Percentiles rank a stretch among this genome's conserved stretches.
These are phyloP conservation scores for Hypoxylon sp. DNA, from an alignment of 2,329 filamentous ascomycete genomes.

Conservation along the genomic window DNA sequence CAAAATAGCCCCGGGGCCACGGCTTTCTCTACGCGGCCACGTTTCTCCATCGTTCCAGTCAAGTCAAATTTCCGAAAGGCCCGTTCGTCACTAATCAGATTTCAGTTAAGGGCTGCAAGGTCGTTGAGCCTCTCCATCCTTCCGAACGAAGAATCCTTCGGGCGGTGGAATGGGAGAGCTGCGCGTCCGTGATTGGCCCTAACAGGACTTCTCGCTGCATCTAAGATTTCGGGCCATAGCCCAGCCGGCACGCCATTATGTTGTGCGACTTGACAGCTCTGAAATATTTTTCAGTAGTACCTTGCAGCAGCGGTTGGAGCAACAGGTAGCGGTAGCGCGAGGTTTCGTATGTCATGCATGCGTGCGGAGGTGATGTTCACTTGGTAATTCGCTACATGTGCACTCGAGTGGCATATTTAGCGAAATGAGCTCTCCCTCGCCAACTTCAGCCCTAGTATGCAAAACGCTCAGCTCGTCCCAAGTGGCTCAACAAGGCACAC, in stretches of 20 bases:
- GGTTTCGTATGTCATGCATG: constrained; percentile 21
- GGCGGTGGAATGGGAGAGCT: background rate
- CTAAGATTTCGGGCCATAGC: constrained; percentile 22
- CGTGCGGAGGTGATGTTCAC: background rate
- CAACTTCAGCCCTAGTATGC: background rate
- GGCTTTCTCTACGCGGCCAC: constrained; percentile 35
- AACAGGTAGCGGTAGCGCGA: background rate
- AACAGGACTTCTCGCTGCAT: background rate
- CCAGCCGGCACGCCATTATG: constrained; percentile 17
- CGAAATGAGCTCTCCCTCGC: constrained; percentile 9
- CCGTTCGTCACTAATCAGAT: constrained; percentile 32
- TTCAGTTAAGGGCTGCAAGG: constrained; percentile 15
- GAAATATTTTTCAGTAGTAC: constrained; percentile 19
- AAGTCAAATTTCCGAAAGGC: constrained; percentile 41
- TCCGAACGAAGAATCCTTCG: constrained; percentile 22
- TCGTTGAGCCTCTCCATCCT: constrained; percentile 28
- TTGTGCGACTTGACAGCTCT: constrained; percentile 35
- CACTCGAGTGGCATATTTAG: constrained; percentile 3
- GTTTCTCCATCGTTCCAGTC: constrained; percentile 16
- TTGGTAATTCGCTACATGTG: constrained; percentile 2
- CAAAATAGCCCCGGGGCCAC: constrained; percentile 24
- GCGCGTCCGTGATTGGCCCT: constrained; percentile 21
- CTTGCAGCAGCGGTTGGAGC: constrained; percentile 32
- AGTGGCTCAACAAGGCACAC: background rate
- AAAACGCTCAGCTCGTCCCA: background rate